phyloP scores from a whole-genome alignment of 768 basidiomycete genomes.

The Trametes villosa region DNA sequence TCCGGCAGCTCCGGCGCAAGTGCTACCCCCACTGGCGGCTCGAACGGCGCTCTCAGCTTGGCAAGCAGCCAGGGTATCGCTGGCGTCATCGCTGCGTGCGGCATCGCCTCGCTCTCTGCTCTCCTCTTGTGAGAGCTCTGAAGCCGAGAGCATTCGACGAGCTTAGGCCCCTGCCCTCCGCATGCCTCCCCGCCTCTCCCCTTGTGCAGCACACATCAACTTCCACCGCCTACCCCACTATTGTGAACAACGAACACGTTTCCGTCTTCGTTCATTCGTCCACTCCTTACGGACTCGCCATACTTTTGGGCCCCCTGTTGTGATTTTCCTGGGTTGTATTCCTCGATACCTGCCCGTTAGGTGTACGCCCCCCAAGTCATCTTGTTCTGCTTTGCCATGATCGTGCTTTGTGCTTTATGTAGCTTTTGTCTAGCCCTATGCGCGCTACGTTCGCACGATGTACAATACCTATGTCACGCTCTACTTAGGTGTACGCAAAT shows the following conservation, averaged over 20 bases:
- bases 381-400: background rate
- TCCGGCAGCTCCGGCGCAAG: constrained; percentile 9
- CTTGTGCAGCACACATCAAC: constrained; percentile 15
- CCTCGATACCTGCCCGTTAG: constrained; percentile 5
- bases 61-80: constrained; percentile 18
- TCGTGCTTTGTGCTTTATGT: constrained; percentile 12
- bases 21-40: constrained; percentile 9
- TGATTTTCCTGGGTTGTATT: constrained; percentile 1
- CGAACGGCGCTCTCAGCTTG: constrained; percentile 15
- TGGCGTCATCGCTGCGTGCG: constrained; percentile 28
- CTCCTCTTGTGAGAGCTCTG: constrained; percentile 22
- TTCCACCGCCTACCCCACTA: background rate
- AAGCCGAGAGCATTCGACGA: background rate
- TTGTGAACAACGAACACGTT: constrained; percentile 7
- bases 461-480: constrained; percentile 2
- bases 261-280: constrained; percentile 13
- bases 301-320: background rate
- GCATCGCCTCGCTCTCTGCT: constrained; percentile 28
- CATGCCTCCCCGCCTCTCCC: background rate
- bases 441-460: constrained; percentile 18
- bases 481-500: too few species aligned
- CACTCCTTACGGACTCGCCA: constrained; percentile 5
- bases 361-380: constrained; percentile 2
- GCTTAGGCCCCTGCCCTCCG: background rate
- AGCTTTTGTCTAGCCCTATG: constrained; percentile 5